Evolutionary conservation across 164 flowering plant species (phyloP).

Genomic region (Aristolochia fimbriata): DNA sequence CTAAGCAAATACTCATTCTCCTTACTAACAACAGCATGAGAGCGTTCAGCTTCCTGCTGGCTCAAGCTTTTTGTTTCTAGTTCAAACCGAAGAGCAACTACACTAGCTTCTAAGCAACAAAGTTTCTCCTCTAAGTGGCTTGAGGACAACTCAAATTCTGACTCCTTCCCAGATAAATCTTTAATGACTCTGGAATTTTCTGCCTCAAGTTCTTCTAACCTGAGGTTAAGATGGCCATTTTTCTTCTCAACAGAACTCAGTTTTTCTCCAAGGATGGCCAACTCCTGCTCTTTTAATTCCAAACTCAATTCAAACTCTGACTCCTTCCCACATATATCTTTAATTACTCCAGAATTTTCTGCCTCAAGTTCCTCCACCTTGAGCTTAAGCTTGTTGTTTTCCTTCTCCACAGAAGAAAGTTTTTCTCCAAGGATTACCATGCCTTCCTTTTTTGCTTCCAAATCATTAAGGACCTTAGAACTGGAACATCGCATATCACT

Average conservation of each 20-base stretch:
- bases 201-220: conserved; percentile 24
- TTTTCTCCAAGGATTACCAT: not conserved
- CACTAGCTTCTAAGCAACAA: conserved; percentile 29
- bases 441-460: conserved; percentile 3
- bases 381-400: conserved; percentile 24
- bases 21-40: conserved; percentile 26
- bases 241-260: conserved; percentile 28
- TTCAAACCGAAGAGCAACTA: conserved; percentile 31
- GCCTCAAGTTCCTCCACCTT: conserved; percentile 25
- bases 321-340: conserved; percentile 34
- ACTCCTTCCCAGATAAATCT: conserved; percentile 33
- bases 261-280: not conserved
- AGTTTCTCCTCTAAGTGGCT: conserved; percentile 21
- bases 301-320: conserved; percentile 31
- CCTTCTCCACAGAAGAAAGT: conserved; percentile 26
- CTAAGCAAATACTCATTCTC: conserved; percentile 38
- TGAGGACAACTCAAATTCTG: conserved; percentile 28
- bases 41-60: conserved; percentile 22
- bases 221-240: conserved; percentile 25
- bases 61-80: conserved; percentile 25
- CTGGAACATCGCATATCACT: conserved; percentile 5
- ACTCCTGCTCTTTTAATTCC: too few relatives aligned
- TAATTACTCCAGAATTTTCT: conserved; percentile 24
- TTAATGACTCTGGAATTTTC: conserved; percentile 27
- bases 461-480: not conserved